Conservation (phyloP, 345 rosid genomes). For the Pelargonium nanum region DNA sequence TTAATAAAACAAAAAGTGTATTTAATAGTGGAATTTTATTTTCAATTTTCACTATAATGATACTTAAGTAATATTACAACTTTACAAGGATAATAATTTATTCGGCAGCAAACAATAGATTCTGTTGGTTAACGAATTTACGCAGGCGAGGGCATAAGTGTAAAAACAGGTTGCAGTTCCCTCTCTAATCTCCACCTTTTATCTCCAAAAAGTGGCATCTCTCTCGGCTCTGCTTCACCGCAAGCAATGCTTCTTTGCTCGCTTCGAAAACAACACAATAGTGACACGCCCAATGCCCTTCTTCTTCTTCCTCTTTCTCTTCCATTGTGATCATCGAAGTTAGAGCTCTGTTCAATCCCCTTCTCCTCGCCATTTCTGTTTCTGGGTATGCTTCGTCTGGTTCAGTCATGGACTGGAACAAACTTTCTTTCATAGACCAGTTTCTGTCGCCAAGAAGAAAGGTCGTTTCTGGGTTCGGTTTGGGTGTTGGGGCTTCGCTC, state of each 20-base stretch:
- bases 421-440: constrained; percentile 32
- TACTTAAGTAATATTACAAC: too few relatives aligned
- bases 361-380: neutral
- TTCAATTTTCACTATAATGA: too few relatives aligned
- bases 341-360: too few relatives aligned
- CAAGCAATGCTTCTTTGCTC: neutral
- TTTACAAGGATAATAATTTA: too few relatives aligned
- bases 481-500: constrained; percentile 38
- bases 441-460: constrained; percentile 27
- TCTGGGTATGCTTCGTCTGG: neutral
- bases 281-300: neutral
- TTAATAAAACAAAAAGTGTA: too few relatives aligned
- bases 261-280: neutral
- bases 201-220: neutral
- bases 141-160: neutral
- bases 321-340: too few relatives aligned
- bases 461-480: constrained; percentile 35
- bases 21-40: too few relatives aligned
- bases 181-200: too few relatives aligned
- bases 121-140: too few relatives aligned
- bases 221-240: neutral
- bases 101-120: too few relatives aligned
- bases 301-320: neutral
- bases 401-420: constrained; percentile 32
- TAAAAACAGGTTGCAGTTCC: neutral